Evolutionary conservation across 345 rosid genomes (phyloP), one percentile per base, ranked within the genome.

Genomic region (Ceriops tagal): DNA sequence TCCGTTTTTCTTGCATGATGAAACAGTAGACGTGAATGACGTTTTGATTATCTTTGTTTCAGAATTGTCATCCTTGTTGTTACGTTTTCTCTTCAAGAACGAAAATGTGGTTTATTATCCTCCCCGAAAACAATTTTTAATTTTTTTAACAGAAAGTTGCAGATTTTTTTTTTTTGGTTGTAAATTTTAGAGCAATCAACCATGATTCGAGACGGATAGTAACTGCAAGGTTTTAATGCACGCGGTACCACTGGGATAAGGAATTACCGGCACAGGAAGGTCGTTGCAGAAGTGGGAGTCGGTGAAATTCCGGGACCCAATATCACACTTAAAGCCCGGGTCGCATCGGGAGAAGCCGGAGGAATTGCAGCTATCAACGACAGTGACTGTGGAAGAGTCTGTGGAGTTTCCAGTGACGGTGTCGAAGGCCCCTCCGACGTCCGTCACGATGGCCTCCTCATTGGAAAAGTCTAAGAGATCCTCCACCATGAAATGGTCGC

Each of bases 381-480:
- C 77, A 22, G 88, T 75, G 61, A 79, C 75, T 72, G 85, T 71
- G 72, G 93, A 86, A 39, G 89, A 85, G 28, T 82, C 88, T 6
- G 86, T 75, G 39, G 88, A 81, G 76, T 79, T 72, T 6, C 73
- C 87, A 32, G 74, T 67, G 61, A 74, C 71, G 61, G 69, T 58
- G 35, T 70, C 87, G n/a, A 66, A 37, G 19, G 74, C 61, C 30
- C 59, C 59, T 21, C 55, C 49, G 46, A n/a, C 76, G 24, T 83
- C 89, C 26, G 74, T 78, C 16, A 78, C 69, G 22, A 75, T 83
- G 75, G 82, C 82, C 53, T 88, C 93, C 16, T 88, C 92, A 74
- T 90, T 86, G 70, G 97, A 86, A 79, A 91, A 91, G 76, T 95
- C 93, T 20, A 93, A 67, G 11, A 95, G 92, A 71, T 95, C 99